Percentiles rank a stretch among this genome's conserved stretches.
Evolutionary conservation across 2,329 filamentous ascomycete species (phyloP).

Genomic region (Fusarium sp.): DNA sequence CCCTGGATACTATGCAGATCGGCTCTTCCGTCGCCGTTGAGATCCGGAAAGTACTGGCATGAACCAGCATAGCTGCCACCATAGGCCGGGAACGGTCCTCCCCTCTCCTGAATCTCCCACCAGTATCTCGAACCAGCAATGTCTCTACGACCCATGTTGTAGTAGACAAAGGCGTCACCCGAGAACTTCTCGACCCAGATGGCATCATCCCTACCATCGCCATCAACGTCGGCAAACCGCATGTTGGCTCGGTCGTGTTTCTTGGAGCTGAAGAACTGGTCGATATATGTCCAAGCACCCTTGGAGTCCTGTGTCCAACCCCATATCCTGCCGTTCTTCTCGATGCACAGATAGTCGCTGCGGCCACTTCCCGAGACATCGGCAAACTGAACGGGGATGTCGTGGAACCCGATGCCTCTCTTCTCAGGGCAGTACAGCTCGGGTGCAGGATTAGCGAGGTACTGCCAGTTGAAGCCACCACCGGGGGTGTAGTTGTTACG

Average conservation of each 20-base stretch:
- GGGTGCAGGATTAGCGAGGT: background rate
- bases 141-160: background rate
- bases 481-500: background rate
- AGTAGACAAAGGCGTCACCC: background rate
- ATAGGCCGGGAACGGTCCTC: background rate
- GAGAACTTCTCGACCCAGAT: background rate
- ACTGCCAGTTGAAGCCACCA: background rate
- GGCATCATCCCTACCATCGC: background rate
- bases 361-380: background rate
- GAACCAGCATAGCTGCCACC: background rate
- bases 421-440: background rate
- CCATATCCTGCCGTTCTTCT: background rate
- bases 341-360: background rate
- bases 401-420: background rate
- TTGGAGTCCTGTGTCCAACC: background rate
- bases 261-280: background rate
- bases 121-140: background rate
- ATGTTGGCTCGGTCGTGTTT: background rate
- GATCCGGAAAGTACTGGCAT: background rate
- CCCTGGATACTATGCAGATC: background rate
- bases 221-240: background rate
- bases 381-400: background rate
- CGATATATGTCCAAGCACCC: background rate
- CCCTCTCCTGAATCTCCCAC: background rate
- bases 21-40: background rate